Percentiles rank a stretch among this genome's conserved stretches.
Conservation (phyloP, 305 asterid genomes). For the Fraxinus platypoda region DNA sequence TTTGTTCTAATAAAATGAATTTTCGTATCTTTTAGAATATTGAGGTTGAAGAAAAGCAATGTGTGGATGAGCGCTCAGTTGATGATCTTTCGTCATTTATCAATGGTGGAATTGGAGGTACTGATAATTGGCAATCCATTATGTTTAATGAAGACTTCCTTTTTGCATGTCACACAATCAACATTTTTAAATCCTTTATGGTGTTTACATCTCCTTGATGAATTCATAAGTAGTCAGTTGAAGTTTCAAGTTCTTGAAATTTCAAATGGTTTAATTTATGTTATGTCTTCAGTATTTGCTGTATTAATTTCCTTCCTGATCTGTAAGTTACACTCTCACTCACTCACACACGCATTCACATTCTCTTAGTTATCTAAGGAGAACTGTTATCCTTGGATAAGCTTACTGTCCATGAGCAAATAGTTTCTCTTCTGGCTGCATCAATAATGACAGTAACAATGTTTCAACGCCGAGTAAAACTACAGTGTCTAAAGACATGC, state of each 20-base stretch:
- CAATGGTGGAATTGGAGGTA: conserved; percentile 60
- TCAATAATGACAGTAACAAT: conserved; percentile 7
- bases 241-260: neutral
- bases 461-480: conserved; percentile 27
- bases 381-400: neutral
- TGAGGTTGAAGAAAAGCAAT: conserved; percentile 44
- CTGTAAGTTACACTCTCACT: neutral
- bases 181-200: neutral
- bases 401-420: neutral
- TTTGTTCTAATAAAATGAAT: neutral
- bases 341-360: neutral
- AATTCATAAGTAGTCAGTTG: neutral
- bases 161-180: neutral
- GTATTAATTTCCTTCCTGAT: neutral
- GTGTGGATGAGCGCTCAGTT: conserved; percentile 56
- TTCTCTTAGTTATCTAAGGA: neutral
- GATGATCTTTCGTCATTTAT: conserved; percentile 69
- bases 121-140: neutral
- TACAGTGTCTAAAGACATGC: conserved; percentile 19
- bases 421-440: conserved; percentile 24
- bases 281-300: neutral
- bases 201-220: neutral
- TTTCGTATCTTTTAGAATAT: conserved; percentile 27
- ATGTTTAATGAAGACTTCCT: neutral
- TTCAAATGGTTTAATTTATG: neutral